phyloP scores from a whole-genome alignment of 306 rosid genomes.

The Acacia crassicarpa region DNA sequence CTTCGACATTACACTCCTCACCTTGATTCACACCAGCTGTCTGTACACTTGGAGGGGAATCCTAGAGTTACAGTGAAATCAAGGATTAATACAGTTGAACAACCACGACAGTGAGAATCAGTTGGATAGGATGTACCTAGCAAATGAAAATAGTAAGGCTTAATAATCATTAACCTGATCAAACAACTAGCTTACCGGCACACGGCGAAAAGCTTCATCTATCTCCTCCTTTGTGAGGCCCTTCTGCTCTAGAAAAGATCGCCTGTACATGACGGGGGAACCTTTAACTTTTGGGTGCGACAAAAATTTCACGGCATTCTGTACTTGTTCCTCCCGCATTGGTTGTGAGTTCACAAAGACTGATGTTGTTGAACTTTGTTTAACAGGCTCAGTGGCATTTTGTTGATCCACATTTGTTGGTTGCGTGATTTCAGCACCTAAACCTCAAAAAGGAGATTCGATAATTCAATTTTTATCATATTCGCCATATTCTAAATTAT shows the following conservation, averaged over 20 bases:
- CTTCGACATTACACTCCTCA: conserved; percentile 24
- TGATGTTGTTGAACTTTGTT: conserved; percentile 53
- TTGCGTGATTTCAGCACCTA: conserved; percentile 38
- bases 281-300: conserved; percentile 92
- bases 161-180: background rate
- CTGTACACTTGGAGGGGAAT: conserved; percentile 67
- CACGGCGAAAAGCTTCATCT: conserved; percentile 92
- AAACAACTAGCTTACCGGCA: conserved; percentile 63
- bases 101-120: conserved; percentile 7
- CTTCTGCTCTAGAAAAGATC: conserved; percentile 91
- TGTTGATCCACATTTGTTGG: conserved; percentile 51
- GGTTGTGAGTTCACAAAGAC: conserved; percentile 86
- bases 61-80: conserved; percentile 47
- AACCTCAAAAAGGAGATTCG: conserved; percentile 6
- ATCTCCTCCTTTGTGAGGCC: conserved; percentile 98
- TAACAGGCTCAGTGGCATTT: conserved; percentile 53
- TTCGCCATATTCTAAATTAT: background rate
- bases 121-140: background rate
- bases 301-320: conserved; percentile 91
- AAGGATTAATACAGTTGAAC: conserved; percentile 24
- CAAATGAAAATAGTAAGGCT: background rate
- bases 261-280: conserved; percentile 81
- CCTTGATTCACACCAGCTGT: conserved; percentile 71
- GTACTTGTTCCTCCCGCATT: conserved; percentile 89
- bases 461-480: background rate